These are phyloP conservation scores for Nothophytophthora sp. DNA, from an alignment of 352 stramenopile genomes.

Conservation along the genomic window DNA sequence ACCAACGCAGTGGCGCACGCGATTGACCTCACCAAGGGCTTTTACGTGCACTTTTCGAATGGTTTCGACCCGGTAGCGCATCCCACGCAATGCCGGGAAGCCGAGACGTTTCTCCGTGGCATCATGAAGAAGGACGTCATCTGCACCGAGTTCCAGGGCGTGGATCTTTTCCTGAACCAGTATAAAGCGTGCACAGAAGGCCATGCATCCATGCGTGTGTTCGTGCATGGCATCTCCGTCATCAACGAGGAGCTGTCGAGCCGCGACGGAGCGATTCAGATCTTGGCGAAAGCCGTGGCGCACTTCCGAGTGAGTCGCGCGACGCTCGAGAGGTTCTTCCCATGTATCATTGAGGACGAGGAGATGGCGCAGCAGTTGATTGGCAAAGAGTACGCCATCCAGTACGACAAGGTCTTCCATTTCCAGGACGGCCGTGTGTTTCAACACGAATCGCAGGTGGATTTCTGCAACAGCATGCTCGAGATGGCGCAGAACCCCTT, in stretches of 20 bases:
- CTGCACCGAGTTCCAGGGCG: slow-evolving; percentile 57
- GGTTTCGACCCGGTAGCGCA: slow-evolving; percentile 30
- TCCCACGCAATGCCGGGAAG: slow-evolving; percentile 16
- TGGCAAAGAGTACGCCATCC: slow-evolving; percentile 56
- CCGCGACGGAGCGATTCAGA: slow-evolving; percentile 24
- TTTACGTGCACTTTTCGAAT: slow-evolving; percentile 47
- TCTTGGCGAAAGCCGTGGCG: slow-evolving; percentile 39
- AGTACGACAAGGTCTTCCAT: slow-evolving; percentile 78
- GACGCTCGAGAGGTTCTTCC: slow-evolving; percentile 52
- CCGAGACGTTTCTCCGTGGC: slow-evolving; percentile 37
- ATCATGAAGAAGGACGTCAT: slow-evolving; percentile 45
- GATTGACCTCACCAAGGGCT: slow-evolving; percentile 31
- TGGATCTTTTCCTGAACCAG: slow-evolving; percentile 50
- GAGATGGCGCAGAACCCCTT: slow-evolving; percentile 53
- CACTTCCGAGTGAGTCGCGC: slow-evolving; percentile 44
- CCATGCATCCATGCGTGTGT: slow-evolving; percentile 33
- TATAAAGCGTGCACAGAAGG: slow-evolving; percentile 37
- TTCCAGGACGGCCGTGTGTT: slow-evolving; percentile 49
- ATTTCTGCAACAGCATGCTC: slow-evolving; percentile 56
- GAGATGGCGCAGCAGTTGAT: slow-evolving; percentile 50
- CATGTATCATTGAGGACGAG: slow-evolving; percentile 54
- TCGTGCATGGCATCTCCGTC: slow-evolving; percentile 21
- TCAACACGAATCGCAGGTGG: slow-evolving; percentile 55
- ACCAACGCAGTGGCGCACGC: slow-evolving; percentile 34
- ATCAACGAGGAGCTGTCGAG: slow-evolving; percentile 28